Base-by-base conservation (phyloP, 345 rosid genomes). In the Combretum micranthum region DNA sequence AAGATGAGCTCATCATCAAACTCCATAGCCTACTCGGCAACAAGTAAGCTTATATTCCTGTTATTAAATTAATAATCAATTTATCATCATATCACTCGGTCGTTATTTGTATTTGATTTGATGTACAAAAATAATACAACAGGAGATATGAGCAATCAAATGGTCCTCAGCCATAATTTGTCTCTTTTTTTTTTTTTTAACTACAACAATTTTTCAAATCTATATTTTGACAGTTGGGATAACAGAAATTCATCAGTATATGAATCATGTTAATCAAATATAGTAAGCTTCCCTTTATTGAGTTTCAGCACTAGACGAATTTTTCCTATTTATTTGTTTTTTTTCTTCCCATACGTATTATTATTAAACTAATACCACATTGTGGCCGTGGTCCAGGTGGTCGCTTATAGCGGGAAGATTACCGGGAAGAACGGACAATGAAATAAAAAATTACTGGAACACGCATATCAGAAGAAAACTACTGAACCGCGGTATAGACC, bases 391-490 rank as follows among this genome's bases (percentile, higher is more conserved):
- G 23, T 64, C 46, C 20, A 87, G 96, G 60, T 88, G 93, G 96
- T 88, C 96, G 23, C 70, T 87, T 21, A 87, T 87, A 14, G 95
- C 95, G 0, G 86, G 83, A 21, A 75, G 95, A 64, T 81, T 87
- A 45, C 91, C 95, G 0, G 95, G 95, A 44, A 82, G 95, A 68
- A 86, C 90, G 19, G 95, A 87, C 56, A 87, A 87, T 50, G 95
- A 87, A 74, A 87, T 87, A 25, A 87, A 87, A 74, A 87, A 87
- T 56, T 87, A 87, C 39, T 87, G 95, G 95, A 87, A 87, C 66
- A 87, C 95, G 11, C 95, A 87, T 56, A 86, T 88, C 37, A 77
- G 83, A 73, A 79, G 93, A 52, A 88, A 85, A 81, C 90, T 88
- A n/a, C 46, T 85, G 42, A 81, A 79, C 68, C 73, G 79, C 59